Percentiles rank a stretch among this genome's conserved stretches.
phyloP scores from a whole-genome alignment of 768 basidiomycete genomes.

The Tephrocybe rancida region DNA sequence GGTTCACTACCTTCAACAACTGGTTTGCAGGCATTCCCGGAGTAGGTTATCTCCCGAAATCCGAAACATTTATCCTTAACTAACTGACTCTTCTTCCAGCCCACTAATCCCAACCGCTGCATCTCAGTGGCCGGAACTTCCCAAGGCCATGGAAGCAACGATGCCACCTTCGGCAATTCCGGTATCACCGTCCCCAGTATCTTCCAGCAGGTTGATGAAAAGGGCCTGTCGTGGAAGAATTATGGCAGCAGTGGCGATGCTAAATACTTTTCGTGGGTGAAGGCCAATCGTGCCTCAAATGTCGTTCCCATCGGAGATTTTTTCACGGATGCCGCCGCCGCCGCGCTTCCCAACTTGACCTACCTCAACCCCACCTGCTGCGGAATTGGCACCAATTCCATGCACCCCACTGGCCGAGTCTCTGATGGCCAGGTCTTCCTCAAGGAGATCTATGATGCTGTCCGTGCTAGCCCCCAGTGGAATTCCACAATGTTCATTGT shows the following conservation, averaged over 20 bases:
- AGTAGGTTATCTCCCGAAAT: not conserved
- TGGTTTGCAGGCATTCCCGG: slow-evolving; percentile 33
- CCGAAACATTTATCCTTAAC: not conserved
- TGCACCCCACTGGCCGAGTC: slow-evolving; percentile 28
- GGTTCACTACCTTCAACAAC: slow-evolving; percentile 30
- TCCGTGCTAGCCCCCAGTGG: slow-evolving; percentile 30
- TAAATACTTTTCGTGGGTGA: slow-evolving; percentile 24
- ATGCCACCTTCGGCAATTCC: slow-evolving; percentile 20
- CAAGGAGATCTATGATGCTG: slow-evolving; percentile 31
- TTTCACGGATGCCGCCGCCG: slow-evolving; percentile 27
- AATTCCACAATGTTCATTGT: slow-evolving; percentile 29
- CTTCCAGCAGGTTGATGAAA: slow-evolving; percentile 27
- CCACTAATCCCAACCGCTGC: slow-evolving; percentile 33
- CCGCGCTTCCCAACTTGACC: slow-evolving; percentile 28
- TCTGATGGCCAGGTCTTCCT: slow-evolving; percentile 28
- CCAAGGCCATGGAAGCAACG: slow-evolving; percentile 29
- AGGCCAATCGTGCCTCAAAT: slow-evolving; percentile 16
- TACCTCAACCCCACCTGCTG: slow-evolving; percentile 31
- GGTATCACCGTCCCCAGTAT: slow-evolving; percentile 22
- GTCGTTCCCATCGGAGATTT: slow-evolving; percentile 27
- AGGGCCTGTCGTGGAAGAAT: slow-evolving; percentile 27
- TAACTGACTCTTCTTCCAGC: slow-evolving; percentile 1
- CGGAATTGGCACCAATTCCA: slow-evolving; percentile 20
- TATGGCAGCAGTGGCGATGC: slow-evolving; percentile 23
- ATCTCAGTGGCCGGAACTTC: slow-evolving; percentile 30